Base-by-base conservation (phyloP, 1,284 basidiomycete species). In the Tylopilus orsonianus region DNA sequence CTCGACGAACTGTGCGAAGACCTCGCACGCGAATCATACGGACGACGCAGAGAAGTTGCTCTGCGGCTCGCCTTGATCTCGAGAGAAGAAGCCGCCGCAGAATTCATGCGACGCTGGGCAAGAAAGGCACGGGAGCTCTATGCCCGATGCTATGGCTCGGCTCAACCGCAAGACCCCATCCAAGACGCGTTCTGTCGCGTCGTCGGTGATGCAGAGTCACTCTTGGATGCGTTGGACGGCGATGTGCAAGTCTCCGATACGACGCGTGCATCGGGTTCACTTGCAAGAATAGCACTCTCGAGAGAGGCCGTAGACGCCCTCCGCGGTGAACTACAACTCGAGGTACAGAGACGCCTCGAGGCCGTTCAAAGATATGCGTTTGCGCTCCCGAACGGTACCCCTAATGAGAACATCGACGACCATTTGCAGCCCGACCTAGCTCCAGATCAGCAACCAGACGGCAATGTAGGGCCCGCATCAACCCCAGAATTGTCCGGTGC, bases 1-100 rank as follows among this genome's bases (percentile, higher is more conserved):
- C 69, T 92, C 7, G 88, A 93, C 57, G 86, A 90, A 46, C 72
- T 91, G 2, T 82, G 82, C 0, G 81, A 84, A 44, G 86, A 90
- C 41, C 73, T 90, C 40, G 77, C 83, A 19, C 79, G 85, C 20
- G 91, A 93, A 63, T 73, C 80, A 0, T 89, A 83, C 46, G 90
- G 89, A 3, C 75, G 90, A 10, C 72, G 91, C 18, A 71, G 87
- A 38, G 91, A 94, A 62, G 78, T 90, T 2, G 74, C 77, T 0
- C 61, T 92, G 27, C 70, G 90, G 5, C 76, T 94, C 5, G 77
- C 79, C 8, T 73, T 90, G 58, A 71, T 89, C 2, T 75, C 77
- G 1, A 70, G 84, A 20, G 90, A 93, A 60, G 90, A 92, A 62
- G 68, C 72, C 29, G 57, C 85, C 0, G 69, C 73, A 5, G 83